Conservation (phyloP, 2,329 filamentous ascomycete species). For the Ascochyta viciae-villosae region DNA sequence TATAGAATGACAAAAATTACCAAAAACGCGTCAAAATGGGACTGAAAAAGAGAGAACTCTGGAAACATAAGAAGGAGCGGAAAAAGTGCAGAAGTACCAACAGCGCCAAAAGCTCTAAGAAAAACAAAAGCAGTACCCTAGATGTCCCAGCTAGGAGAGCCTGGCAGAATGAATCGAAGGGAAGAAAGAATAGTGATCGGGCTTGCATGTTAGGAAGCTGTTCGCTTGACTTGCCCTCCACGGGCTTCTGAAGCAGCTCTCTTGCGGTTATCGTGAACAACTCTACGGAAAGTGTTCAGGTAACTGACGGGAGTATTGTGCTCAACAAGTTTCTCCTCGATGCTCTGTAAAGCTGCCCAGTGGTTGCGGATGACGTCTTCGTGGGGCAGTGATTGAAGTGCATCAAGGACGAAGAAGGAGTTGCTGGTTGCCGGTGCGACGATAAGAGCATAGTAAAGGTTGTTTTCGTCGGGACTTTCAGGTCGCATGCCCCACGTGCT, state of each 20-base stretch:
- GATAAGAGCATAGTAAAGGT: conserved; percentile 44
- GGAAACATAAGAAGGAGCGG: conserved; percentile 19
- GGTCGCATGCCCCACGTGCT: conserved; percentile 41
- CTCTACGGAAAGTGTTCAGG: conserved; percentile 33
- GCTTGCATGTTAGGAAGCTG: conserved; percentile 18
- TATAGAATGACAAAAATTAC: conserved; percentile 3
- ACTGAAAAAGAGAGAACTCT: conserved; percentile 1
- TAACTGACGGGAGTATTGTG: conserved; percentile 34
- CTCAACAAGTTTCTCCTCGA: conserved; percentile 36
- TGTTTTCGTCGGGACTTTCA: conserved; percentile 36
- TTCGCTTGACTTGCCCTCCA: conserved; percentile 40
- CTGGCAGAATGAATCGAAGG: background rate
- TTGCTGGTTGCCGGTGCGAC: conserved; percentile 23
- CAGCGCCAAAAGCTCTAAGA: conserved; percentile 23
- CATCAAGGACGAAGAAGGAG: conserved; percentile 40
- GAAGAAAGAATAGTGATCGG: background rate
- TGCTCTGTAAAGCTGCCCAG: conserved; percentile 34
- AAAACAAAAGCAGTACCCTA: conserved; percentile 9
- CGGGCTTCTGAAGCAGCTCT: conserved; percentile 38
- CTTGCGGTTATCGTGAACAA: conserved; percentile 44
- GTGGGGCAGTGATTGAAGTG: conserved; percentile 36
- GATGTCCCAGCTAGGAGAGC: background rate
- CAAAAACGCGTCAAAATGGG: conserved; percentile 4
- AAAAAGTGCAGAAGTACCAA: conserved; percentile 23
- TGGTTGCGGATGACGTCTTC: conserved; percentile 43